Conservation (phyloP, 352 stramenopile genomes). For the Phytophthora pisi region DNA sequence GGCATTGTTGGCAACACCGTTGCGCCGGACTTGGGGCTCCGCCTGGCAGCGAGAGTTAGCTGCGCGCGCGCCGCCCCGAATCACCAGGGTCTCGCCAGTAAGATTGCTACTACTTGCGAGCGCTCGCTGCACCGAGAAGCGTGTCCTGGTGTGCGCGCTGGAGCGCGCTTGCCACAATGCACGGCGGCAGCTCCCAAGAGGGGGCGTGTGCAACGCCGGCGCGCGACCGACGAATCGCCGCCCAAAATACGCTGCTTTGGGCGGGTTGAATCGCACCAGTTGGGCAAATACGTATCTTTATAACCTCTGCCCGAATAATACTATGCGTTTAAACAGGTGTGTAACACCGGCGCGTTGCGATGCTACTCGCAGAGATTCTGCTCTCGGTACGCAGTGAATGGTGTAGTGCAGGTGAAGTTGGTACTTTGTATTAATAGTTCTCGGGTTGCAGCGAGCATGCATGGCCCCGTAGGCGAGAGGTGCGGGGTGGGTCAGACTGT, state of each 20-base stretch:
- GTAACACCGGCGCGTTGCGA: no score
- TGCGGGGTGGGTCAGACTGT: no score
- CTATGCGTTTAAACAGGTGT: no score
- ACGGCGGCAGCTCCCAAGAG: neutral
- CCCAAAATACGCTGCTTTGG: conserved; percentile 2
- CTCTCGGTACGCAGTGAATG: no score
- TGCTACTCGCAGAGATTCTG: no score
- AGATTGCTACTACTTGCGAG: neutral
- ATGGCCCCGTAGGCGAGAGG: no score
- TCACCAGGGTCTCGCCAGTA: no score
- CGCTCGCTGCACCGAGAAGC: neutral
- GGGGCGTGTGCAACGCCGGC: conserved; percentile 17
- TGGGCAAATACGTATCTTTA: neutral
- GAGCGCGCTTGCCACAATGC: no score
- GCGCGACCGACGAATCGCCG: conserved; percentile 13
- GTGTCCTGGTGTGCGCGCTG: neutral
- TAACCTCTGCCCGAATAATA: no score
- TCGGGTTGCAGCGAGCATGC: no score
- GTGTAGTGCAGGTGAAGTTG: no score
- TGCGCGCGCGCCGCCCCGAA: neutral
- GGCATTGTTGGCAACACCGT: neutral
- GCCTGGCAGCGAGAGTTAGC: neutral
- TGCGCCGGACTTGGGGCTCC: conserved; percentile 14
- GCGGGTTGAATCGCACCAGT: conserved; percentile 5
- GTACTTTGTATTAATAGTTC: no score